Evolutionary conservation across 495 filamentous ascomycete species (phyloP).

Genomic region (Penicilliopsis zonata): DNA sequence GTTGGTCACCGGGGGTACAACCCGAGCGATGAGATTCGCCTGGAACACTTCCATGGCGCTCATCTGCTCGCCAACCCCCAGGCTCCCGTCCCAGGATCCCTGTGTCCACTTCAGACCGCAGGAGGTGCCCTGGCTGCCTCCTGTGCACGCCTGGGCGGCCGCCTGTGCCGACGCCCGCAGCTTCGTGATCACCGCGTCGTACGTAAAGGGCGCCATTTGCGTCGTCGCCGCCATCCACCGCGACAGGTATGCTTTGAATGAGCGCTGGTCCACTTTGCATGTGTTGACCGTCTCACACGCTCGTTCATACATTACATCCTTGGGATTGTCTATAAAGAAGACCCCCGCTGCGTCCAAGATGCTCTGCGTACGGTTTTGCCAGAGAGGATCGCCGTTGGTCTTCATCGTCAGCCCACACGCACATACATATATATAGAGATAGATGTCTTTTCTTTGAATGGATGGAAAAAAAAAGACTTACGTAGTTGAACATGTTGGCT

Average conservation of each 20-base stretch:
- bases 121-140: slow-evolving; percentile 49
- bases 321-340: slow-evolving; percentile 34
- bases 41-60: slow-evolving; percentile 30
- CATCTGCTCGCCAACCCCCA: slow-evolving; percentile 42
- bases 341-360: slow-evolving; percentile 46
- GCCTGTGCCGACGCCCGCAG: slow-evolving; percentile 53
- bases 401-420: slow-evolving; percentile 10
- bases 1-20: slow-evolving; percentile 31
- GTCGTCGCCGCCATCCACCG: slow-evolving; percentile 65
- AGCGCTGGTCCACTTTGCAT: slow-evolving; percentile 63
- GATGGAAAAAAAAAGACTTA: slow-evolving; percentile 17
- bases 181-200: slow-evolving; percentile 48
- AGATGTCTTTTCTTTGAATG: no score
- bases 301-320: slow-evolving; percentile 50
- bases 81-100: slow-evolving; percentile 42
- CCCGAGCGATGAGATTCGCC: slow-evolving; percentile 49
- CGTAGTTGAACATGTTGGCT: slow-evolving; percentile 59
- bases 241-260: slow-evolving; percentile 70
- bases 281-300: slow-evolving; percentile 53
- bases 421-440: no score
- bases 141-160: slow-evolving; percentile 55
- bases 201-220: slow-evolving; percentile 52
- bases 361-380: slow-evolving; percentile 45
- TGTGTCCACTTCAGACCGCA: slow-evolving; percentile 64
- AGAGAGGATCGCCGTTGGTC: slow-evolving; percentile 34